Conservation (phyloP, 768 basidiomycete genomes). For the Neoboletus brunneissimus region DNA sequence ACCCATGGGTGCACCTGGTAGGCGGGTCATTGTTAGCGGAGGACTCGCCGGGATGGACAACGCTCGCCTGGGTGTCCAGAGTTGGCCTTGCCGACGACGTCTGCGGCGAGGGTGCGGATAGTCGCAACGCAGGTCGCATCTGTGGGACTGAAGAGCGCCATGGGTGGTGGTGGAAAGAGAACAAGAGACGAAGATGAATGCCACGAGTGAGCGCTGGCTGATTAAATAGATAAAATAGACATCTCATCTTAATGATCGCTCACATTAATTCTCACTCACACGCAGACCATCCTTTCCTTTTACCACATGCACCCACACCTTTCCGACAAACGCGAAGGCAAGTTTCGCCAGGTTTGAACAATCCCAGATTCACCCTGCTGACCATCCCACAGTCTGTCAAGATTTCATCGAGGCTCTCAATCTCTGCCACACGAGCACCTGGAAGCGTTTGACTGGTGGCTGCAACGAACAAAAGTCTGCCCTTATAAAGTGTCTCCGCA, state of each 20-base stretch:
- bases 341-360: slow-evolving; percentile 6
- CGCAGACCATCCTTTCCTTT: neutral
- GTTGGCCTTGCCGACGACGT: slow-evolving; percentile 84
- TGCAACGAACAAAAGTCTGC: slow-evolving; percentile 69
- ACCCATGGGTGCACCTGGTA: slow-evolving; percentile 86
- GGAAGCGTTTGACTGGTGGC: slow-evolving; percentile 64
- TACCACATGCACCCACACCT: slow-evolving; percentile 64
- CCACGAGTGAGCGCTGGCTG: neutral
- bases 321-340: slow-evolving; percentile 62
- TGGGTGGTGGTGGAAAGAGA: slow-evolving; percentile 22
- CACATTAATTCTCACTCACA: slow-evolving; percentile 1
- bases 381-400: slow-evolving; percentile 52
- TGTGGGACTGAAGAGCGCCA: slow-evolving; percentile 40
- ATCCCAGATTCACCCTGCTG: neutral
- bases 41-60: neutral
- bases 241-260: neutral
- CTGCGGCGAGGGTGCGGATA: slow-evolving; percentile 73
- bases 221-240: slow-evolving; percentile 11
- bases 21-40: neutral
- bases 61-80: slow-evolving; percentile 79
- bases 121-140: slow-evolving; percentile 66
- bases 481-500: slow-evolving; percentile 65
- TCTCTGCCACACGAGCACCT: slow-evolving; percentile 59
- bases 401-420: slow-evolving; percentile 79
- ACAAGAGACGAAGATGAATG: slow-evolving; percentile 7